Base-by-base conservation (phyloP, 2,329 filamentous ascomycete species). In the Neofusicoccum kwambonambiense region DNA sequence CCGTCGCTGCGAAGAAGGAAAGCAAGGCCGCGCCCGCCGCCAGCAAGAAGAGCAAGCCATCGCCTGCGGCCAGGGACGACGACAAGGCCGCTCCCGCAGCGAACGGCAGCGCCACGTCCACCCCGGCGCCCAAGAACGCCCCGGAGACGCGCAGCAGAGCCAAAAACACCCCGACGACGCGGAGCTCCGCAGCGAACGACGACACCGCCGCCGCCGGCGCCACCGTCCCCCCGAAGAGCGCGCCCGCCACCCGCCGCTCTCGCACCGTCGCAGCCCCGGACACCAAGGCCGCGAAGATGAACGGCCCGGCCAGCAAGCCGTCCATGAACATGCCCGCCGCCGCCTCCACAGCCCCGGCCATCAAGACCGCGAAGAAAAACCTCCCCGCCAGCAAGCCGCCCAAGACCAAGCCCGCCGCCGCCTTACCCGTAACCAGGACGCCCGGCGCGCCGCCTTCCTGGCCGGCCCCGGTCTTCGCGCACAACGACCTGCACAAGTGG, bases 401-500 rank as follows among this genome's bases (percentile, higher is more conserved):
- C 35, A 9, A 8, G 35, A 12, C 35, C 35, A 37, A 37, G 35
- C 35, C 35, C 7, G 35, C 35, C 35, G 35, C 8, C 35, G 2
- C 35, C 35, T 9, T 1, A 1, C 22, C 22, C 22, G 22, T 22
- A 1, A 22, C 22, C 22, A 22, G 22, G 22, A 22, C 27, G 5
- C 56, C 42, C 7, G 3, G 3, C 22, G 37, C 19, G 17, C 52
- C 52, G 2, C 5, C 52, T 12, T 3, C 56, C n/a, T 60, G 56
- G 56, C 41, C 42, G 4, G 5, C 27, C 13, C 11, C 56, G 11
- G 8, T 3, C 5, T 47, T 35, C 17, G 6, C 13, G 15, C 56
- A 47, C 31, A 60, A 60, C n/a, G 42, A 60, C 56, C 17, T 60
- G n/a, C 56, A 60, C 56, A 60, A 60, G 31, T 60, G 56, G 56